Evolutionary conservation across 1,284 basidiomycete species (phyloP).

Genomic region (Mycosarcoma mackinlayi): DNA sequence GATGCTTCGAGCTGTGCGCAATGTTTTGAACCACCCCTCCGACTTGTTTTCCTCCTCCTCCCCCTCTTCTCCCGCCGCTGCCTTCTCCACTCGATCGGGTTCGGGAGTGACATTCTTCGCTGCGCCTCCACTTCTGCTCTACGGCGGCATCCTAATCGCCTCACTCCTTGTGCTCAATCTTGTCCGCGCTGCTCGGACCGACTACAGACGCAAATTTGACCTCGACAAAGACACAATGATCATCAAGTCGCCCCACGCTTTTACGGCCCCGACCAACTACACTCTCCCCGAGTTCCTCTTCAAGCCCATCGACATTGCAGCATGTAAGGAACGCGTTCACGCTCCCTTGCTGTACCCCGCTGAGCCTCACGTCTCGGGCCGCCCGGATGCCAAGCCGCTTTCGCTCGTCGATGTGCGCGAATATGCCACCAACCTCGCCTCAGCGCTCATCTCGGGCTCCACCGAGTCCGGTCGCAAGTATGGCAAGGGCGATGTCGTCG

Average conservation of each 20-base stretch:
- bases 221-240: slow-evolving; percentile 45
- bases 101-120: neutral
- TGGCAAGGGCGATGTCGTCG: slow-evolving; percentile 56
- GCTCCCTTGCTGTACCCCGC: slow-evolving; percentile 51
- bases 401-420: slow-evolving; percentile 48
- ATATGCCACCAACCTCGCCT: slow-evolving; percentile 54
- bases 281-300: slow-evolving; percentile 57
- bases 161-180: slow-evolving; percentile 20
- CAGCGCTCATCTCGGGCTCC: slow-evolving; percentile 44
- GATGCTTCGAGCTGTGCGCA: slow-evolving; percentile 28
- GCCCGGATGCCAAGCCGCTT: slow-evolving; percentile 47
- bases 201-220: slow-evolving; percentile 34
- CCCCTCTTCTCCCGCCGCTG: neutral
- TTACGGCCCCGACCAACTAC: slow-evolving; percentile 44
- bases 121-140: slow-evolving; percentile 18
- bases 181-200: slow-evolving; percentile 11
- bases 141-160: slow-evolving; percentile 21
- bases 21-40: slow-evolving; percentile 16
- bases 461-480: slow-evolving; percentile 48
- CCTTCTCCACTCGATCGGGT: slow-evolving; percentile 7
- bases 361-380: slow-evolving; percentile 26
- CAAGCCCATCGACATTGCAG: slow-evolving; percentile 40
- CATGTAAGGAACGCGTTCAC: slow-evolving; percentile 33
- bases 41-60: slow-evolving; percentile 28
- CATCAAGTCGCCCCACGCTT: slow-evolving; percentile 47